phyloP scores from a whole-genome alignment of 2,329 filamentous ascomycete genomes.

The Xylaria sp. region DNA sequence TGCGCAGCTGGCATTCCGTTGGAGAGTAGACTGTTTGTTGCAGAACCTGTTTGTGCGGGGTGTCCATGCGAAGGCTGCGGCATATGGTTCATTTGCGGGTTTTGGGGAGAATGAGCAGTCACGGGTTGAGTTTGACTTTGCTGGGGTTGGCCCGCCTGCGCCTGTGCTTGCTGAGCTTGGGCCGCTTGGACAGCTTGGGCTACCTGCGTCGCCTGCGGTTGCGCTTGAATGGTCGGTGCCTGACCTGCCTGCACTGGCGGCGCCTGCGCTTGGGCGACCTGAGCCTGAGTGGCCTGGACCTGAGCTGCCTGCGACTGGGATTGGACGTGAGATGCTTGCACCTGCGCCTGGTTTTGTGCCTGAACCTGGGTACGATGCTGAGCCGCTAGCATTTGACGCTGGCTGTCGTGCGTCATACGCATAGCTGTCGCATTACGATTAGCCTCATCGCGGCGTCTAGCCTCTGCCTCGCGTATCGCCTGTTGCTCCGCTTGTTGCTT shows the following conservation, averaged over 20 bases:
- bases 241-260: slow-evolving; percentile 5
- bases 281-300: not conserved
- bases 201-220: not conserved
- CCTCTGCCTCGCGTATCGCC: slow-evolving; percentile 32
- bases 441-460: slow-evolving; percentile 22
- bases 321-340: slow-evolving; percentile 6
- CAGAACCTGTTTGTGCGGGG: slow-evolving; percentile 37
- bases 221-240: slow-evolving; percentile 22
- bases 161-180: not conserved
- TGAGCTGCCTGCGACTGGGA: slow-evolving; percentile 9
- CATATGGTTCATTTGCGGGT: slow-evolving; percentile 31
- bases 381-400: slow-evolving; percentile 10
- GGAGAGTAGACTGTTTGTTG: slow-evolving; percentile 37
- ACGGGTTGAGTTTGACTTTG: slow-evolving; percentile 9
- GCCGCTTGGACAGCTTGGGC: not conserved
- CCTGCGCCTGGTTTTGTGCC: slow-evolving; percentile 3
- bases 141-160: no score
- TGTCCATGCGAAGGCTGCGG: slow-evolving; percentile 41
- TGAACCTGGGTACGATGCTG: slow-evolving; percentile 15
- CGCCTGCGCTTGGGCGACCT: slow-evolving; percentile 4
- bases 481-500: slow-evolving; percentile 41
- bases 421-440: slow-evolving; percentile 10
- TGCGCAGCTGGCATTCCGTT: slow-evolving; percentile 39
- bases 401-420: slow-evolving; percentile 11
- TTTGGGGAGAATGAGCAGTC: slow-evolving; percentile 31